A percentile compares a stretch with the other conserved stretches of the same genome.
Conservation (phyloP, 179 eudicot genomes). For the Vitellaria paradoxa region DNA sequence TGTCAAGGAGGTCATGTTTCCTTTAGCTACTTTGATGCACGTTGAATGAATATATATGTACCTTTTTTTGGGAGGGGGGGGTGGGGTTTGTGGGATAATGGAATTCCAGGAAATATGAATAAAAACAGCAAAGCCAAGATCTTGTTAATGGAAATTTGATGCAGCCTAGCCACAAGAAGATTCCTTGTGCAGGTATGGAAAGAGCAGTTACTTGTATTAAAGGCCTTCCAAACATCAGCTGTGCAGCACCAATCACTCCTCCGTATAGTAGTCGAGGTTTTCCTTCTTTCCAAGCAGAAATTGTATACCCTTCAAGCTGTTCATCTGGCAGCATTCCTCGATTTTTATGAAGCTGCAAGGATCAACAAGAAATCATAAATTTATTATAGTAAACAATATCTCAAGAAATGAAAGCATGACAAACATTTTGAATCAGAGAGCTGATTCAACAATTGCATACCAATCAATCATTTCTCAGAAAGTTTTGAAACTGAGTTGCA, state of each 20-base stretch:
- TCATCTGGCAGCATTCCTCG: slow-evolving; percentile 25
- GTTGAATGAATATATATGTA: too few relatives aligned
- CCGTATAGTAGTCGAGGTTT: slow-evolving; percentile 26
- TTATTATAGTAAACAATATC: background rate
- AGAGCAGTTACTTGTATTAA: slow-evolving; percentile 30
- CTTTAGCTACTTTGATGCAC: background rate
- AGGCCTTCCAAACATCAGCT: slow-evolving; percentile 24
- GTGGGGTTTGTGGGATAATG: background rate
- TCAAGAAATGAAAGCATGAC: background rate
- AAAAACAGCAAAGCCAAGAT: too few relatives aligned
- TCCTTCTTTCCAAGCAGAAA: slow-evolving; percentile 41
- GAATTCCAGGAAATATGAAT: background rate
- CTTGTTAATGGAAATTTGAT: too few relatives aligned
- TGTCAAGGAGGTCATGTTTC: background rate
- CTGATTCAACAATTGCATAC: background rate
- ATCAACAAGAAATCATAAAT: background rate
- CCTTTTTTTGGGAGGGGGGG: background rate
- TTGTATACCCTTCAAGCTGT: slow-evolving; percentile 27
- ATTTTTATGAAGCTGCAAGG: slow-evolving; percentile 41
- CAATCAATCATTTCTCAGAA: background rate
- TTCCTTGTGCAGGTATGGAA: too few relatives aligned
- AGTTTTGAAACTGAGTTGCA: background rate
- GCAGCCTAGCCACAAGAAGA: too few relatives aligned
- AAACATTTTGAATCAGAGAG: too few relatives aligned
- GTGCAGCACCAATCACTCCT: slow-evolving; percentile 22